Evolutionary conservation across 2,329 filamentous ascomycete genomes (phyloP).

Genomic region (Chaetomium globosum): DNA sequence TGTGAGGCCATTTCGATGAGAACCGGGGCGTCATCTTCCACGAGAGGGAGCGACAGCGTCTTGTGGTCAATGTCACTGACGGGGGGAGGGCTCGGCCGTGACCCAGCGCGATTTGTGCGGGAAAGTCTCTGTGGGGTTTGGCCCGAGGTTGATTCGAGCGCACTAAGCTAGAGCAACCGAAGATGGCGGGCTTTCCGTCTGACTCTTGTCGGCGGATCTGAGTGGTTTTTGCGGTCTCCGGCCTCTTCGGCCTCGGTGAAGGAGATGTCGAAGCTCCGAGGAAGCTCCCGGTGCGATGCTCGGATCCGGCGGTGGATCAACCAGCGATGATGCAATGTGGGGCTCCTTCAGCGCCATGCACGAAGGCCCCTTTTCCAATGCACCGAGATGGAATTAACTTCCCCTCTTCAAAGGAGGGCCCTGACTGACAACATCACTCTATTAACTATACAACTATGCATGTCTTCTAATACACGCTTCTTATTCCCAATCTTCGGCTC

Average conservation of each 20-base stretch:
- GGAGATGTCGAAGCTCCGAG: conserved; percentile 22
- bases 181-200: background rate
- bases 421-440: background rate
- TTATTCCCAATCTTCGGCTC: no score
- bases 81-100: background rate
- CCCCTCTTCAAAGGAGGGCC: no score
- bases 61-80: background rate
- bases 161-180: background rate
- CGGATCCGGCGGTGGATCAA: conserved; percentile 20
- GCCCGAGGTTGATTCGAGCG: background rate
- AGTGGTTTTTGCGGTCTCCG: conserved; percentile 8
- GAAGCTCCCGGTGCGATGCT: conserved; percentile 9
- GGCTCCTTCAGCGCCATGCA: conserved; percentile 9
- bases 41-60: background rate
- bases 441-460: background rate
- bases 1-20: conserved; percentile 31
- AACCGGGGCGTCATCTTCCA: conserved; percentile 25
- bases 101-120: conserved; percentile 23
- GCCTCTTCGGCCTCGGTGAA: conserved; percentile 15
- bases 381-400: no score
- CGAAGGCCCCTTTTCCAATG: background rate
- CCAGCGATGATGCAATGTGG: conserved; percentile 36
- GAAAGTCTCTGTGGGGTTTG: background rate
- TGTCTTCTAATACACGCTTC: no score
- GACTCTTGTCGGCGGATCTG: background rate